Evolutionary conservation across 2,329 filamentous ascomycete genomes (phyloP), one percentile per base, ranked within the genome.

Genomic region (Phialophora verrucosa): DNA sequence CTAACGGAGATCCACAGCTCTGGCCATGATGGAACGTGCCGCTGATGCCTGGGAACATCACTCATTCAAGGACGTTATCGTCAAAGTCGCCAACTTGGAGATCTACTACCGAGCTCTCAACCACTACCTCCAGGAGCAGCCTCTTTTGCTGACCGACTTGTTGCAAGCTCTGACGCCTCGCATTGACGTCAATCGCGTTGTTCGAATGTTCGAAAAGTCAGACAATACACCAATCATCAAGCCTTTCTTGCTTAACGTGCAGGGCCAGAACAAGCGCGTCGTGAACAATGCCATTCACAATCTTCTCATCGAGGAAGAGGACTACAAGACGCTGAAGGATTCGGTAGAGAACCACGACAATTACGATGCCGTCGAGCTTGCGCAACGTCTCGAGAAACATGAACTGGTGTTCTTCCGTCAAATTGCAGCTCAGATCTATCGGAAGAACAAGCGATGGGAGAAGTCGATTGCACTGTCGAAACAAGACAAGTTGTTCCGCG

Each of bases 381-480:
- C 95, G 1, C 87, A 91, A 77, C 91, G 95, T 63, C 85, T 99
- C 11, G 96, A 99, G 87, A 95, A 95, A 83, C 96, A 99, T 76
- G 95, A 99, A 64, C 83, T 99, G 57, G 93, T 99, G 71, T 99
- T 99, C 86, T 99, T 99, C 90, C 90, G 95, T 76, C 95, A 99
- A 81, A 97, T 99, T 76, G 95, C 95, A 4, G 93, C 96, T 72
- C 97, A 86, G 81, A 99, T 99, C 80, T 99, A 98, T 84, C 93
- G 96, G 79, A 99, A 98, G 87, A 98, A 97, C 85, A 98, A 98
- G 90, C 88, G 95, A 70, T 99, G 96, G 96, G 94, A 98, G 83
- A 98, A 98, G 83, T 97, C 93, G 3, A 99, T 99, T 79, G 88
- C 92, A 38, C 84, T 99, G 55, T 98, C 94, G 17, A 99, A 99